Evolutionary conservation across 345 rosid species (phyloP).

Genomic region (rapeseed (Brassica napus)): Da-Ae NC_063442.1:33798501-33799000

Average conservation of each 20-base stretch:
- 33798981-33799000: constrained; percentile 15
- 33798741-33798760: constrained; percentile 57
- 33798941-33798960: neutral
- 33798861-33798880: constrained; percentile 99
- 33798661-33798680: constrained; percentile 62
- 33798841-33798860: constrained; percentile 97
- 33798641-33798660: constrained; percentile 7
- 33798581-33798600: constrained; percentile 51
- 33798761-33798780: too few species aligned
- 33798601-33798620: neutral
- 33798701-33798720: constrained; percentile 89
- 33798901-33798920: constrained; percentile 98
- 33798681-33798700: constrained; percentile 71
- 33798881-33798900: constrained; percentile 96
- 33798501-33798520: constrained; percentile 92
- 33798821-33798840: constrained; percentile 81
- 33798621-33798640: neutral
- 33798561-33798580: constrained; percentile 95
- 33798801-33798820: constrained; percentile 4
- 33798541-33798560: constrained; percentile 93
- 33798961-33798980: neutral
- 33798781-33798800: neutral
- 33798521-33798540: constrained; percentile 90
- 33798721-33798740: constrained; percentile 96
- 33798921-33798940: constrained; percentile 25